Base-by-base conservation (phyloP, 148 eudicot species). In the Hydrangea macrophylla region DNA sequence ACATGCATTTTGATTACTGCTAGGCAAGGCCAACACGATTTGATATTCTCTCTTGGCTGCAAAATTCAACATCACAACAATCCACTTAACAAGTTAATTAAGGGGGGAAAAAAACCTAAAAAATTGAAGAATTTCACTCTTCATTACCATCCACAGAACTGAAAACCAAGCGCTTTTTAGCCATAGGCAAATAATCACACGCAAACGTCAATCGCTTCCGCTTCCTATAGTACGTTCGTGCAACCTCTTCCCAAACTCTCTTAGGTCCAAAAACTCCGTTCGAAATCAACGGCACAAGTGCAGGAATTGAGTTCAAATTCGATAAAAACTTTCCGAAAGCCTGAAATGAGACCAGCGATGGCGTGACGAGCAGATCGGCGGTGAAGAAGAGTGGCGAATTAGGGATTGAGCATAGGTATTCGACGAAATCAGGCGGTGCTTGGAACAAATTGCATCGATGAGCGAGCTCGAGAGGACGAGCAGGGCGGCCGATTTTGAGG, bases 341-440 rank as follows among this genome's bases (percentile, higher is more conserved):
- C 0, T 12, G 48, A 13, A 74, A 70, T 10, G 79, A 84, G 15
- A 51, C 67, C 15, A 27, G 31, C 6, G 92, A 86, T 0, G 80
- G 69, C 50, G 76, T 58, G 10, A 91, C 81, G 37, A 81, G 58
- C 2, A 36, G 64, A 60, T 63, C 66, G 25, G 22, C 44, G 18
- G 70, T 72, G 22, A 86, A 58, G 10, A 53, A 56, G 28, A 90
- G 63, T 22, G 94, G 97, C 57, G 94, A 91, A 72, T 80, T 80
- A 63, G 84, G 85, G 50, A 91, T 66, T n/a, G 73, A 70, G 58
- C 97, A 84, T 7, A 91, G 72, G 62, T 82, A 74, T 13, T 67
- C 72, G 25, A 88, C 37, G 56, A 71, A 69, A 27, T 72, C 82
- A 54, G 83, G 80, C 44, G 85, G 54, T 0, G 80, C 58, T 33